These are phyloP conservation scores for Backusella morwellensis DNA, from an alignment of 192 early-diverging fungal species.

Conservation along the genomic window DNA sequence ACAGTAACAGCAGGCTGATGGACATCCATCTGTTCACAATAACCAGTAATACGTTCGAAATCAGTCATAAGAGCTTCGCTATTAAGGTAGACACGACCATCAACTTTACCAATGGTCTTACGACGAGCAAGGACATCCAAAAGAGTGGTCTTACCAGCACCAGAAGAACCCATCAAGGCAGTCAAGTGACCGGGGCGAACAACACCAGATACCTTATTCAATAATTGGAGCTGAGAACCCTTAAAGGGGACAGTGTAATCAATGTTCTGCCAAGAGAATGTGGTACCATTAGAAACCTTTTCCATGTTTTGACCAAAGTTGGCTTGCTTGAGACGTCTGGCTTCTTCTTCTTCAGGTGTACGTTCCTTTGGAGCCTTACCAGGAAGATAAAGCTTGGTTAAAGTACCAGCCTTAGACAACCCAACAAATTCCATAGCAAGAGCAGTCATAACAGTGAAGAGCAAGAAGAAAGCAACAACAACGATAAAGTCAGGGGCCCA, in stretches of 20 bases:
- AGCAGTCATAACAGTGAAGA: constrained; percentile 43
- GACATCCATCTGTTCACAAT: constrained; percentile 92
- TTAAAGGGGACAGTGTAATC: constrained; percentile 69
- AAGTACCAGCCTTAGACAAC: constrained; percentile 51
- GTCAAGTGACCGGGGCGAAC: constrained; percentile 75
- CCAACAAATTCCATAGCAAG: constrained; percentile 63
- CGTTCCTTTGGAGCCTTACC: constrained; percentile 30
- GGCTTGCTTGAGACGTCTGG: constrained; percentile 25
- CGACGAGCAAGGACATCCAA: constrained; percentile 73
- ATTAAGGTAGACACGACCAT: constrained; percentile 61
- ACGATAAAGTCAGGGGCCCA: constrained; percentile 60
- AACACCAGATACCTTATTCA: constrained; percentile 67
- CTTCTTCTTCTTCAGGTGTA: constrained; percentile 36
- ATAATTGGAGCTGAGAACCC: constrained; percentile 59
- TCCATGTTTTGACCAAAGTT: constrained; percentile 41
- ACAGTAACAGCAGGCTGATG: constrained; percentile 87
- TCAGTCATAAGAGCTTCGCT: constrained; percentile 46
- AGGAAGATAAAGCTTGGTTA: constrained; percentile 49
- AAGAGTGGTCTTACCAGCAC: constrained; percentile 84
- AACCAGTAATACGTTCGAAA: constrained; percentile 63
- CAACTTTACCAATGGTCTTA: constrained; percentile 66
- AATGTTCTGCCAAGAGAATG: constrained; percentile 63
- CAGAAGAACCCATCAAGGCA: constrained; percentile 91
- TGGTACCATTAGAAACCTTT: constrained; percentile 40
- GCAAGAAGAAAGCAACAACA: constrained; percentile 47